Base-by-base conservation (phyloP, 2,329 filamentous ascomycete species). In the Verticillium zaregamsianum region DNA sequence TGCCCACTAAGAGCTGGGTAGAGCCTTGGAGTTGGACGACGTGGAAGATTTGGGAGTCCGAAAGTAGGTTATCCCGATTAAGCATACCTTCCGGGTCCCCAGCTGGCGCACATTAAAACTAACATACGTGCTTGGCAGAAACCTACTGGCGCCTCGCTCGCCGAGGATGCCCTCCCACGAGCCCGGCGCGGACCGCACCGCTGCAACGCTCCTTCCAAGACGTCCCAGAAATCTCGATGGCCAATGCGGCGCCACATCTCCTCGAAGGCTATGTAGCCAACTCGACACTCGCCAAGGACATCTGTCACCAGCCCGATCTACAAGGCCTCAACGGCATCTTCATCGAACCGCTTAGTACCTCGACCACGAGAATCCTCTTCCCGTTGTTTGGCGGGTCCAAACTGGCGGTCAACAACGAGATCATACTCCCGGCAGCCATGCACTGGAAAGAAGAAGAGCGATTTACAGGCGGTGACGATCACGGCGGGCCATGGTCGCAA, bases 341-440 rank as follows among this genome's bases (percentile, higher is more conserved):
- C 55, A 87, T 89, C 68, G 79, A 83, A 57, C 85, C 86, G 0
- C 77, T 87, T 25, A 82, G 82, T 12, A 82, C 83, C 0, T 78
- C 81, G 2, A 78, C 85, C 2, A 87, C 85, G 45, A 82, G 81
- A 63, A 77, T 81, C 5, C 73, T 90, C 20, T 81, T 89, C 55
- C 88, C 88, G 23, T 79, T 91, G 69, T 90, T 91, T 65, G 84
- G 87, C 54, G 88, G 88, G 63, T 90, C 86, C 73, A 90, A 90
- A 69, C 77, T 90, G 40, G 81, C 82, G 20, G 82, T 88, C 65
- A 90, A 90, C 76, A 90, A 88, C 69, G 88, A 90, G 66, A 90
- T 90, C 63, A 78, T 90, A 15, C 82, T 90, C 17, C 88, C 88
- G 0, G 86, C 88, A 1, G 86, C 87, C 58, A 89, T 90, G 82